phyloP scores from a whole-genome alignment of 2,329 filamentous ascomycete species.

The Orbilia quercus region DNA sequence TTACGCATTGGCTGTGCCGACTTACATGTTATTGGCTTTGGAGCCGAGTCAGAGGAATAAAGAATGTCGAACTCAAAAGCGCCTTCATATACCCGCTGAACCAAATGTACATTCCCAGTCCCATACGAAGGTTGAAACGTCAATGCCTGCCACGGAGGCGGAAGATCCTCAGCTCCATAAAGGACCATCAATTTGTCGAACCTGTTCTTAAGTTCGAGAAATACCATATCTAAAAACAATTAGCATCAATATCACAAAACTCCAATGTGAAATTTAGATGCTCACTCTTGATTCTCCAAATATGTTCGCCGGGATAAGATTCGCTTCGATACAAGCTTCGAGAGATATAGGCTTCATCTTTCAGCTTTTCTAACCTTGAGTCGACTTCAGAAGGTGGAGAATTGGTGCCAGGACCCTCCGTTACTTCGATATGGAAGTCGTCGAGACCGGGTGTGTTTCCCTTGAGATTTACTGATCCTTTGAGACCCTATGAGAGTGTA shows the following conservation, averaged over 20 bases:
- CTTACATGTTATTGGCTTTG: constrained; percentile 67
- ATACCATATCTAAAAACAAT: constrained; percentile 67
- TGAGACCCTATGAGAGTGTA: constrained; percentile 64
- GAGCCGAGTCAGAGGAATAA: constrained; percentile 81
- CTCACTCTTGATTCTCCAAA: constrained; percentile 85
- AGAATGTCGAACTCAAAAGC: constrained; percentile 91
- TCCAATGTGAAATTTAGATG: constrained; percentile 16
- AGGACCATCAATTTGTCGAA: constrained; percentile 71
- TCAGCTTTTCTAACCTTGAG: constrained; percentile 77
- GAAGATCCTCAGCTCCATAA: constrained; percentile 74
- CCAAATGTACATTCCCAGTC: constrained; percentile 81
- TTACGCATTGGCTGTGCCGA: background rate
- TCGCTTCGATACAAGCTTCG: constrained; percentile 68
- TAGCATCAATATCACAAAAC: background rate
- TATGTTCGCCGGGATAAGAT: constrained; percentile 72
- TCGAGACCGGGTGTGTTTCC: constrained; percentile 79
- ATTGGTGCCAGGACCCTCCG: constrained; percentile 74
- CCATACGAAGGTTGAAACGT: constrained; percentile 77
- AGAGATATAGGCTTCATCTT: constrained; percentile 76
- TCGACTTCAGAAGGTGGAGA: constrained; percentile 67
- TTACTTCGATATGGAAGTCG: constrained; percentile 81
- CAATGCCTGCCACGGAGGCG: constrained; percentile 87
- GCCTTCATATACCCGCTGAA: constrained; percentile 92
- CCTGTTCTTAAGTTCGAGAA: constrained; percentile 72
- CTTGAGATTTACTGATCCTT: constrained; percentile 74